These are phyloP conservation scores for Grigorovia transvaalensis DNA, from an alignment of 805 yeast genomes.

Conservation along the genomic window DNA sequence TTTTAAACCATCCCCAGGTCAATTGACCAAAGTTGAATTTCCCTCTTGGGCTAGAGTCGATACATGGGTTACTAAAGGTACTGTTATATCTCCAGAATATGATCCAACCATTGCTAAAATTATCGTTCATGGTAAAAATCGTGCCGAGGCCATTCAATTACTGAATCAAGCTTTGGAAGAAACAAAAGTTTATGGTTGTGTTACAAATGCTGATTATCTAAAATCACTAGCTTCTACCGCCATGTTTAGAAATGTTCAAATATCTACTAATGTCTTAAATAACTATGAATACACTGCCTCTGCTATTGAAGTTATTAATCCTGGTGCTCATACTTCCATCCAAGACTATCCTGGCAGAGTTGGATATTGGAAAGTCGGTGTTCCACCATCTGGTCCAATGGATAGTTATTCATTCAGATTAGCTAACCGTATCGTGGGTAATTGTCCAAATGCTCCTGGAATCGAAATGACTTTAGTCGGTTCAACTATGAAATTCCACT, in stretches of 20 bases:
- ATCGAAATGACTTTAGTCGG: conserved; percentile 83
- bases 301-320: conserved; percentile 75
- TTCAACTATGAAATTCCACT: conserved; percentile 78
- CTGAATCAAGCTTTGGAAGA: conserved; percentile 74
- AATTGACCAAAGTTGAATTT: conserved; percentile 70
- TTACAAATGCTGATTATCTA: conserved; percentile 83
- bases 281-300: conserved; percentile 66
- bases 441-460: conserved; percentile 72
- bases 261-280: conserved; percentile 83
- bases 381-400: conserved; percentile 99
- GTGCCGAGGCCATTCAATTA: conserved; percentile 72
- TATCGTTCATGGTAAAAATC: conserved; percentile 84
- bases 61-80: conserved; percentile 87
- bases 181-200: conserved; percentile 80
- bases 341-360: conserved; percentile 92
- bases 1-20: conserved; percentile 95
- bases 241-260: conserved; percentile 75
- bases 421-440: conserved; percentile 88
- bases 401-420: conserved; percentile 82
- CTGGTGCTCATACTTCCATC: conserved; percentile 93
- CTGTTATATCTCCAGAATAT: conserved; percentile 80
- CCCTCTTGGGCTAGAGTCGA: conserved; percentile 91
- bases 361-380: conserved; percentile 63
- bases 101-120: conserved; percentile 96
- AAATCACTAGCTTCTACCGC: conserved; percentile 72